Evolutionary conservation across 2,329 filamentous ascomycete species (phyloP), one percentile per base, ranked within the genome.

Genomic region (Aspergillus sclerotialis): DNA sequence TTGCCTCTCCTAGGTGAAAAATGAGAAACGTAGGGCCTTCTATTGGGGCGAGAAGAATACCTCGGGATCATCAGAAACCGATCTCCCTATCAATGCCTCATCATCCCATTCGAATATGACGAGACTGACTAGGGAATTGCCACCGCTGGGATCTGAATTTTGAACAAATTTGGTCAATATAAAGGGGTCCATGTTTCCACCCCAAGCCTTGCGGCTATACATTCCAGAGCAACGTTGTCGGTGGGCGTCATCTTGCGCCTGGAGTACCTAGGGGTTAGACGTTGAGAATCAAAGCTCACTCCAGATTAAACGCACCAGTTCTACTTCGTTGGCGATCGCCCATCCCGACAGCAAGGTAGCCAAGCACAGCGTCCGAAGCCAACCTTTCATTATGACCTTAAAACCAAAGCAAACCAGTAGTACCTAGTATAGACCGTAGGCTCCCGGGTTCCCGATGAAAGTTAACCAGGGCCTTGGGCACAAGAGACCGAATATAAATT

Each of bases 101-200:
- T 98, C 92, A 47, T 75, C 80, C 86, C 89, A 98, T 64, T 98
- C 90, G 60, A 94, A 98, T 44, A 98, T 82, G 33, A 94, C 72
- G 49, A 95, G 65, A 60, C 87, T 93, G 45, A 88, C 82, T 28
- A 86, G 70, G 4, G 84, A 82, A 57, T 94, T 83, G 29, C 73
- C 67, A 36, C 80, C 70, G 19, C 75, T 72, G 38, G 74, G 66
- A 51, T 75, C 61, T 59, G 65, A 70, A 55, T 65, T 73, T 44
- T 76, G 73, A 26, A 82, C 65, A 53, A 94, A 93, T 56, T 86
- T 87, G 59, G 87, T 75, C 48, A 83, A 73, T 59, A 96, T 94
- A 66, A 87, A 94, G 13, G 90, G 90, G 49, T 95, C 86, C 40
- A 87, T 76, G 23, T 78, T 76, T 39, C 90, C 90, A 50, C 87